Base-by-base conservation (phyloP, 2,329 filamentous ascomycete genomes). In the Stromatinia cepivora region DNA sequence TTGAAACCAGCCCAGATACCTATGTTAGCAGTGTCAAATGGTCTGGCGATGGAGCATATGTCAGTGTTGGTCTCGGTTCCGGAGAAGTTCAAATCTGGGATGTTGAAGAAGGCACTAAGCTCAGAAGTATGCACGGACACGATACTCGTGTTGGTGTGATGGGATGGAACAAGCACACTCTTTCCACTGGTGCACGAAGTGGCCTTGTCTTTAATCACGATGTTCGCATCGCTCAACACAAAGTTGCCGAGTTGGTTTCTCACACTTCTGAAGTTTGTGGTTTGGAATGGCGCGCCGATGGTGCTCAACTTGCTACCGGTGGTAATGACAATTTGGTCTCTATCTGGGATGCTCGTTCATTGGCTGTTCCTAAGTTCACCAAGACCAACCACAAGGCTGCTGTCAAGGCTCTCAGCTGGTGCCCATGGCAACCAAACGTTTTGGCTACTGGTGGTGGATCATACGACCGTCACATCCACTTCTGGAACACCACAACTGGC, bases 51-150 rank as follows among this genome's bases (percentile, higher is more conserved):
- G 95, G 95, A 71, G 94, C 94, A 45, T 98, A 99, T 79, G 94
- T 99, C 73, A 91, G 94, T 73, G 94, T 98, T 75, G 95, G 95
- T 71, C 90, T 99, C 64, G 94, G 94, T 71, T 93, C 93, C 50
- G 95, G 95, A 71, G 95, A 99, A 81, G 93, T 99, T 50, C 95
- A 99, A 83, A 99, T 99, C 82, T 99, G 95, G 94, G 95, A 98
- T 77, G 94, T 97, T 39, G 92, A 97, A 76, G 95, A 99, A 81
- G 89, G 91, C 72, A 90, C 89, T 78, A 98, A 98, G 87, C 90
- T 99, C 70, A 94, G 95, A 80, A 97, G 93, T 85, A 99, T 99
- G 95, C 92, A 93, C 79, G 95, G 95, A 71, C 95, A 99, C 79
- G 94, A 98, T 78, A 94, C 93, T 52, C 94, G 95, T 68, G 94